Conservation (phyloP, 2,329 filamentous ascomycete species). For the Lachnellula subtilissima region DNA sequence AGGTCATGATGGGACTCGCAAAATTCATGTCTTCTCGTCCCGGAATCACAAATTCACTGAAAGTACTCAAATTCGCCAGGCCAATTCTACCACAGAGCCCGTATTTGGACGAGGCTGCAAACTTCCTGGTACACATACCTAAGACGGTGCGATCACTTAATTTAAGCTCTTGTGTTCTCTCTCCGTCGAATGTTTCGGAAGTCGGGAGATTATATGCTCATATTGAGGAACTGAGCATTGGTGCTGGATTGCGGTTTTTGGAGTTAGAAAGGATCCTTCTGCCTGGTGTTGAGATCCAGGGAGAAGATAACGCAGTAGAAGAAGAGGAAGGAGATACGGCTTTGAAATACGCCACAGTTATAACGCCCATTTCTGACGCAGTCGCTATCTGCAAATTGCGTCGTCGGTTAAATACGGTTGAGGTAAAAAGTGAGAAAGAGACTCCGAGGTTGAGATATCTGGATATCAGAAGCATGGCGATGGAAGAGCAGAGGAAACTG, state of each 20-base stretch:
- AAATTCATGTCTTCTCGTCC: not conserved
- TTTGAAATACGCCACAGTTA: not conserved
- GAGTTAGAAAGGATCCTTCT: conserved; percentile 2
- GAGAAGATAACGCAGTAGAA: not conserved
- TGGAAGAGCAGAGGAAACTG: conserved; percentile 7
- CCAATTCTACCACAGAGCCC: not conserved
- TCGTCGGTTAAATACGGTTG: not conserved
- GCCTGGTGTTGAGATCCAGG: not conserved
- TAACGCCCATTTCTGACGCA: not conserved
- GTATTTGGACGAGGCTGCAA: not conserved
- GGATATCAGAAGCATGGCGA: not conserved
- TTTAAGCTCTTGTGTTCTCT: not conserved
- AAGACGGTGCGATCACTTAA: not conserved
- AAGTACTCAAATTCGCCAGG: not conserved
- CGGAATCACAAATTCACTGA: not conserved
- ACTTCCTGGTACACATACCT: not conserved
- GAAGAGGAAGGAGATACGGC: not conserved
- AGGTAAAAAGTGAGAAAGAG: not conserved
- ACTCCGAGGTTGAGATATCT: not conserved
- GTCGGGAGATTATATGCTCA: not conserved
- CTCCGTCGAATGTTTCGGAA: not conserved
- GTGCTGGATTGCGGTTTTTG: not conserved
- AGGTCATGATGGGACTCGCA: not conserved
- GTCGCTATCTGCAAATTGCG: conserved; percentile 7
- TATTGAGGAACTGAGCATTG: conserved; percentile 1